Base-by-base conservation (phyloP, 31 red algal genomes). In the Endocladia muricata region DNA sequence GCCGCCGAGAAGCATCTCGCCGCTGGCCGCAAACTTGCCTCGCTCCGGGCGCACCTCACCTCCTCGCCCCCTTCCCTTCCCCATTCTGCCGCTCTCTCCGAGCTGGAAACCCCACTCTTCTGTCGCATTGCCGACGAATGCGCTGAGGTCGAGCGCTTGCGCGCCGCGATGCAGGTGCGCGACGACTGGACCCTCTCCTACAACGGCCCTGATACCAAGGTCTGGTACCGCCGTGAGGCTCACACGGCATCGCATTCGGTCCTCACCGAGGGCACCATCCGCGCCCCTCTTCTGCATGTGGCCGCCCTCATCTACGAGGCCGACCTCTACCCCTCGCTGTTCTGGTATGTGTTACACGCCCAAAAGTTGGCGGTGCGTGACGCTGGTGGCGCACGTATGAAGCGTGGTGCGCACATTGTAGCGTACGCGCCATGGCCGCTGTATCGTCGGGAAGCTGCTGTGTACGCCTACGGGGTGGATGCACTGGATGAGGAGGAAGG, bases 381-480 rank as follows among this genome's bases (percentile, higher is more conserved):
- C 7, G 11, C 68, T 34, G 8, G 26, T 7, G 38, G 38, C 4
- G 26, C 41, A 44, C 49, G 49, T 5, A 17, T 76, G 23, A 56
- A 60, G 26, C 69, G 82, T 11, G 82, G 61, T 22, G 82, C 82
- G 22, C 61, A 85, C 41, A 75, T 85, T 54, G 55, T 72, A 2
- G 61, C 62, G 2, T 85, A 63, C 43, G 82, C 82, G 19, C 82
- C 82, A 22, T 76, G 71, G 72, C 82, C 82, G 29, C 59, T 85
- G 8, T 56, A 56, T 42, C 44, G 67, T 19, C 56, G 82, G 4
- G 82, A 85, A 60, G 71, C 76, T 36, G 72, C 61, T 35, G 57
- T 85, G 30, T 68, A 76, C 38, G 82, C 71, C 2, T 85, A 39
- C 40, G 82, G 71, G 29, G 71, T 85, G 25, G 82, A 85, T 58